Conservation (phyloP, 2,329 filamentous ascomycete genomes). For the Didymella glomerata region DNA sequence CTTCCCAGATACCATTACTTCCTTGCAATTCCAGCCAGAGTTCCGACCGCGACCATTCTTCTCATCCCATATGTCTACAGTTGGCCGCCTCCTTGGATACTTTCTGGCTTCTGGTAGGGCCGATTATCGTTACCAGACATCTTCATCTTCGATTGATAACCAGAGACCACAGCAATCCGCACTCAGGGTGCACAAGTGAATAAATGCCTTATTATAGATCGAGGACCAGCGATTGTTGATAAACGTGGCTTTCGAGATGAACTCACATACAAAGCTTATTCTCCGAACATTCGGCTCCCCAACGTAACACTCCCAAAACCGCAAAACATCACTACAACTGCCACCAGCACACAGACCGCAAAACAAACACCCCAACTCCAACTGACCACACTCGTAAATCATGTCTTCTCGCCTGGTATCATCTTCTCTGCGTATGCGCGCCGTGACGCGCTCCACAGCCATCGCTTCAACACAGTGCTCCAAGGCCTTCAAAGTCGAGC, state of each 20-base stretch:
- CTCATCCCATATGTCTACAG: not conserved
- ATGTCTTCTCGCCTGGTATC: constrained; percentile 9
- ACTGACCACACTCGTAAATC: not conserved
- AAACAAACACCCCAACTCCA: not conserved
- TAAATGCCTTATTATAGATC: not conserved
- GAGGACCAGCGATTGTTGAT: not conserved
- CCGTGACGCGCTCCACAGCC: not conserved
- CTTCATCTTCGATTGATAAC: not conserved
- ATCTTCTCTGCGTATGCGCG: not conserved
- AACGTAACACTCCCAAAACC: constrained; percentile 4
- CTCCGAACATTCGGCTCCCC: constrained; percentile 15
- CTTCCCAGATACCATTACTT: constrained; percentile 29
- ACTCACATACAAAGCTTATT: constrained; percentile 1
- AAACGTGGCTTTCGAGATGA: not conserved
- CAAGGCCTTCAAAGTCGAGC: not conserved
- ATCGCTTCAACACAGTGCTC: not conserved
- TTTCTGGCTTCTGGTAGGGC: not conserved
- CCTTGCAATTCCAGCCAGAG: constrained; percentile 9
- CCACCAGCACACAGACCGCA: not conserved
- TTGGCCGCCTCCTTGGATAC: not conserved
- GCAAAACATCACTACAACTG: not conserved
- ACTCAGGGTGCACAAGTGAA: not conserved
- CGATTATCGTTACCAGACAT: constrained; percentile 2
- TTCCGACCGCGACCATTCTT: not conserved
- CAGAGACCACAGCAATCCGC: not conserved